A percentile compares a stretch with the other conserved stretches of the same genome.
These are phyloP conservation scores for Porcisia hertigi DNA, from an alignment of 208 protist species.

Conservation along the genomic window DNA sequence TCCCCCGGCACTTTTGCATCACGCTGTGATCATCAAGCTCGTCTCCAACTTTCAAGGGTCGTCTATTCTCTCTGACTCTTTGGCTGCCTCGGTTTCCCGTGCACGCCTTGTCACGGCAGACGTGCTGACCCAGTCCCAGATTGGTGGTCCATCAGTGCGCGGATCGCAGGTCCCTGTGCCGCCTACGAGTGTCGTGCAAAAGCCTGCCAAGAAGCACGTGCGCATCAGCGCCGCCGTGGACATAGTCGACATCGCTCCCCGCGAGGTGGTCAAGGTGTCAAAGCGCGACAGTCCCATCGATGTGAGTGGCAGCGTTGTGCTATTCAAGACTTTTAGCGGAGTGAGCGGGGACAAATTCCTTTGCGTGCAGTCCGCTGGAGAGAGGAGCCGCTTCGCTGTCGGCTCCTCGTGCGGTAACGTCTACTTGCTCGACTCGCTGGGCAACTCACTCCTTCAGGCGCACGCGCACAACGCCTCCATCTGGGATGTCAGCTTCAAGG, in stretches of 20 bases:
- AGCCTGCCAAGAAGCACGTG: constrained; percentile 56
- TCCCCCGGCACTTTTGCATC: constrained; percentile 54
- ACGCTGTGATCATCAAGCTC: constrained; percentile 59
- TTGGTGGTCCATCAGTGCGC: constrained; percentile 15
- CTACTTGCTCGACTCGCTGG: constrained; percentile 80
- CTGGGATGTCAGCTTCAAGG: constrained; percentile 78
- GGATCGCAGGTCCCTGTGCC: constrained; percentile 4
- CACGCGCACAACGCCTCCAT: constrained; percentile 79
- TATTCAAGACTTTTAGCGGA: constrained; percentile 66
- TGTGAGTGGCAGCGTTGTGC: constrained; percentile 63
- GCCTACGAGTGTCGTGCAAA: constrained; percentile 18
- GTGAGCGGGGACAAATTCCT: constrained; percentile 79
- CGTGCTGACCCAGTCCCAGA: constrained; percentile 44
- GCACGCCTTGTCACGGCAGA: constrained; percentile 66
- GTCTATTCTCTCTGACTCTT: constrained; percentile 51
- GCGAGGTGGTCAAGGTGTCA: constrained; percentile 51
- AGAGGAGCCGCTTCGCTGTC: constrained; percentile 70
- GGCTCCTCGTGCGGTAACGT: constrained; percentile 80
- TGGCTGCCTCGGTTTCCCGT: constrained; percentile 54
- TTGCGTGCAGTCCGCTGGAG: constrained; percentile 61
- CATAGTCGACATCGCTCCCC: constrained; percentile 77
- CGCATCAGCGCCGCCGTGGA: constrained; percentile 80
- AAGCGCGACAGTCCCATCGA: constrained; percentile 46
- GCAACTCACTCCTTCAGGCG: constrained; percentile 80
- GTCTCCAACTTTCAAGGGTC: constrained; percentile 58